A percentile compares a stretch with the other conserved stretches of the same genome.
Evolutionary conservation across 257 asterid genomes (phyloP).

Genomic region (Rauvolfia tetraphylla): DNA sequence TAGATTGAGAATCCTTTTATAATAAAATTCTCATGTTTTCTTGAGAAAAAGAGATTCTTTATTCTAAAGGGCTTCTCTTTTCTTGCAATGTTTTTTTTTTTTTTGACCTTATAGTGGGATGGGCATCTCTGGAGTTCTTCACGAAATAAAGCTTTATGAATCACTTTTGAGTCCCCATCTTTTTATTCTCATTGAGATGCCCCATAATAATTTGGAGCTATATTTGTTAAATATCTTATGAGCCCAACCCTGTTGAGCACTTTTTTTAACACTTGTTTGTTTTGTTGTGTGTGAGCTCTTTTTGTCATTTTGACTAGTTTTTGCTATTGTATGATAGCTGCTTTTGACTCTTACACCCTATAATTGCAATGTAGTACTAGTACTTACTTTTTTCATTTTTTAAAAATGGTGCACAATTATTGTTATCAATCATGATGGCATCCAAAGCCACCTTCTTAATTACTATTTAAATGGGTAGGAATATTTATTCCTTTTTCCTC

Average conservation of each 20-base stretch:
- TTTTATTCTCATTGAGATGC: not conserved
- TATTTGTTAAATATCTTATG: not conserved
- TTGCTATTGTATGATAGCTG: not conserved
- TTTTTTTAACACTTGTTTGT: not conserved
- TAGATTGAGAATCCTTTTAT: not conserved
- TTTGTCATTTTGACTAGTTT: not conserved
- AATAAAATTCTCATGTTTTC: not conserved
- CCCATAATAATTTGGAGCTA: not conserved
- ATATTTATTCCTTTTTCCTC: not conserved
- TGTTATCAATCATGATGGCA: not conserved
- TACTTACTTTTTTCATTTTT: not conserved
- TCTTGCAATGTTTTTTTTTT: not conserved
- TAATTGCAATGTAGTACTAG: not conserved
- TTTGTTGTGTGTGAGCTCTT: not conserved
- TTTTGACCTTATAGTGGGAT: not conserved
- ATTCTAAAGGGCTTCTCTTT: not conserved
- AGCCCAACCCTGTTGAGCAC: not conserved
- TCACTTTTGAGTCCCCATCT: not conserved
- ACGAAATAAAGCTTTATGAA: not conserved
- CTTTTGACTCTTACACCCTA: not conserved
- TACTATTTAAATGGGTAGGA: not conserved
- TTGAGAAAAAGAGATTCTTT: not conserved
- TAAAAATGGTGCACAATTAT: not conserved
- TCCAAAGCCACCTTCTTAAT: not conserved
- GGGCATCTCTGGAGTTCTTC: not conserved